Percentiles rank a stretch among this genome's conserved stretches.
These are phyloP conservation scores for Phytophthora pisi DNA, from an alignment of 352 stramenopile species.

Conservation along the genomic window DNA sequence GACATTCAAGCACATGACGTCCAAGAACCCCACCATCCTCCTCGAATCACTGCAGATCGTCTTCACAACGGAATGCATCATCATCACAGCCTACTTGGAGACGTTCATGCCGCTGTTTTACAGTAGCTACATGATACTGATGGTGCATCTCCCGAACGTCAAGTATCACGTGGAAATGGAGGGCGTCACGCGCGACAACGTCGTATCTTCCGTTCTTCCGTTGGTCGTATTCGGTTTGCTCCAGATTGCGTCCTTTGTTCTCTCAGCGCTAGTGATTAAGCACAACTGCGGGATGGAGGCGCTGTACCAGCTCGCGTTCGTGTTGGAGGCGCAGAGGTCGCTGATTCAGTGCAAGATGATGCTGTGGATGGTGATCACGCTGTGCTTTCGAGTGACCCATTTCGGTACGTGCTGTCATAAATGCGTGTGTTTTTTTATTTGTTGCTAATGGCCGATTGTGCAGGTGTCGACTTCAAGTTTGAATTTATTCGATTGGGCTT, in stretches of 20 bases:
- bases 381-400: conserved; percentile 17
- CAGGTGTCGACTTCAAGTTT: conserved; percentile 18
- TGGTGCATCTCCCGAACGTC: conserved; percentile 28
- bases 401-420: conserved; percentile 8
- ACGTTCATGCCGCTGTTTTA: conserved; percentile 42
- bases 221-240: conserved; percentile 18
- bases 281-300: conserved; percentile 16
- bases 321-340: conserved; percentile 26
- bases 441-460: not conserved
- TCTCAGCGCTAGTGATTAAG: conserved; percentile 16
- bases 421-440: too few relatives aligned
- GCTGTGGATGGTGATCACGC: conserved; percentile 24
- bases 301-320: conserved; percentile 32
- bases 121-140: conserved; percentile 11
- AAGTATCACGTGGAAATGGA: conserved; percentile 14
- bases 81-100: conserved; percentile 38
- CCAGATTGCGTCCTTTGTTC: conserved; percentile 25
- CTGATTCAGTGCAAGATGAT: conserved; percentile 30
- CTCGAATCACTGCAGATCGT: conserved; percentile 11
- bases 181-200: not conserved
- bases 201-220: conserved; percentile 1
- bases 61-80: conserved; percentile 37
- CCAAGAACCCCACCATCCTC: conserved; percentile 4
- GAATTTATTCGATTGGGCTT: conserved; percentile 10
- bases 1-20: not conserved